These are phyloP conservation scores for Fusarium sp. DNA, from an alignment of 2,329 filamentous ascomycete species.

Conservation along the genomic window DNA sequence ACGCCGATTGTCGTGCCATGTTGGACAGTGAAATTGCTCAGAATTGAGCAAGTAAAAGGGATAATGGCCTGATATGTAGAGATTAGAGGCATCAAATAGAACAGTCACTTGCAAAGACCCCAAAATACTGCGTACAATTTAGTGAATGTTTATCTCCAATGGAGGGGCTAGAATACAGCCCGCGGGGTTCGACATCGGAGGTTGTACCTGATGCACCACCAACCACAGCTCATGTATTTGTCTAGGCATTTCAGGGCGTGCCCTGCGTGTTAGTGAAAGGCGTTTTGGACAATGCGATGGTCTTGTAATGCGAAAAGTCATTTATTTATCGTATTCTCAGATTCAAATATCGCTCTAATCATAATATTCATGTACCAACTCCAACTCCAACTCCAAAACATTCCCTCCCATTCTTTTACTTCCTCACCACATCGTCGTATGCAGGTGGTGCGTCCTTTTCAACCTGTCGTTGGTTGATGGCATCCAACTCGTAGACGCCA, in stretches of 20 bases:
- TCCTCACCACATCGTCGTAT: conserved; percentile 35
- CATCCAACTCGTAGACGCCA: conserved; percentile 10
- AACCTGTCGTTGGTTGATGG: not conserved
- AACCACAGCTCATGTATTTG: conserved; percentile 34
- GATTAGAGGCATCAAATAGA: not conserved
- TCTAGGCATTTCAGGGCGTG: conserved; percentile 6
- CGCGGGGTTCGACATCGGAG: conserved; percentile 42
- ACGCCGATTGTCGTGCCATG: conserved; percentile 24
- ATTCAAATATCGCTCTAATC: not conserved
- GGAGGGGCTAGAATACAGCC: conserved; percentile 13
- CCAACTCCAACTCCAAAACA: not conserved
- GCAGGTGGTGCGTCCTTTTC: conserved; percentile 30
- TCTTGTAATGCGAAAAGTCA: not conserved
- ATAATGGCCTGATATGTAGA: conserved; percentile 9
- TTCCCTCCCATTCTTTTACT: not conserved
- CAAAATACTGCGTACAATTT: not conserved
- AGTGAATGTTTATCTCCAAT: not conserved
- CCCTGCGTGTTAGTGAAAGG: conserved; percentile 2
- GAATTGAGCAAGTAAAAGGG: not conserved
- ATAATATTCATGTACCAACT: not conserved
- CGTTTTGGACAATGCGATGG: not conserved
- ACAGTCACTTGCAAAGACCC: not conserved
- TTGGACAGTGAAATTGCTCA: not conserved
- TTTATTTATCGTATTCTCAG: not conserved
- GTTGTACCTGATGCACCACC: conserved; percentile 12